Conservation (phyloP, 805 yeast species). For the Pichia deserticola region DNA sequence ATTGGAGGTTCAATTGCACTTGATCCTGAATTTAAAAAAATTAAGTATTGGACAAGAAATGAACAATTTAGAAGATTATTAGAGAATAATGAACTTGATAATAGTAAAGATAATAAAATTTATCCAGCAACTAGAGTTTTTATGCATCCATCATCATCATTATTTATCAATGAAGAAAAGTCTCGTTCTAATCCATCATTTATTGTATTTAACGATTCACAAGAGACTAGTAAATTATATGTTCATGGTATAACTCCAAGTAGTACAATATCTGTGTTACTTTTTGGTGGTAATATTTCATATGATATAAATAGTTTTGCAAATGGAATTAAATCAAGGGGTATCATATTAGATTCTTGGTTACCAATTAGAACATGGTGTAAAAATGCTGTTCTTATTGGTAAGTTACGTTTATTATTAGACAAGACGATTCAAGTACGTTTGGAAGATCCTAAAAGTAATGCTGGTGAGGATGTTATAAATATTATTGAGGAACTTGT, state of each 20-base stretch:
- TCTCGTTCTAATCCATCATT: conserved; percentile 32
- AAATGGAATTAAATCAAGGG: conserved; percentile 57
- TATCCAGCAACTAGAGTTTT: conserved; percentile 67
- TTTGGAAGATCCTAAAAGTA: conserved; percentile 28
- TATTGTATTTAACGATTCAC: conserved; percentile 53
- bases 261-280: conserved; percentile 57
- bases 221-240: conserved; percentile 57
- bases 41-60: conserved; percentile 66
- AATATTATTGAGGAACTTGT: conserved; percentile 34
- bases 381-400: conserved; percentile 80
- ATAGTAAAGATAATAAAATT: conserved; percentile 14
- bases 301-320: conserved; percentile 43
- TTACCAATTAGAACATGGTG: conserved; percentile 89
- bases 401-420: conserved; percentile 56
- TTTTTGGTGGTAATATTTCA: conserved; percentile 71
- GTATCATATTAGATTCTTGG: conserved; percentile 85
- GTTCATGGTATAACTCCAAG: conserved; percentile 77
- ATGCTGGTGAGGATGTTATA: conserved; percentile 31
- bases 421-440: conserved; percentile 61
- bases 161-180: conserved; percentile 40
- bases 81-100: conserved; percentile 6
- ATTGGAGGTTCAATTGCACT: conserved; percentile 73
- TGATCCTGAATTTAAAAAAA: conserved; percentile 74
- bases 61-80: conserved; percentile 37
- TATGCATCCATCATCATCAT: conserved; percentile 77